Evolutionary conservation across 306 rosid genomes (phyloP), one percentile per base, ranked within the genome.

Genomic region (Lathyrus tuberosus): DNA sequence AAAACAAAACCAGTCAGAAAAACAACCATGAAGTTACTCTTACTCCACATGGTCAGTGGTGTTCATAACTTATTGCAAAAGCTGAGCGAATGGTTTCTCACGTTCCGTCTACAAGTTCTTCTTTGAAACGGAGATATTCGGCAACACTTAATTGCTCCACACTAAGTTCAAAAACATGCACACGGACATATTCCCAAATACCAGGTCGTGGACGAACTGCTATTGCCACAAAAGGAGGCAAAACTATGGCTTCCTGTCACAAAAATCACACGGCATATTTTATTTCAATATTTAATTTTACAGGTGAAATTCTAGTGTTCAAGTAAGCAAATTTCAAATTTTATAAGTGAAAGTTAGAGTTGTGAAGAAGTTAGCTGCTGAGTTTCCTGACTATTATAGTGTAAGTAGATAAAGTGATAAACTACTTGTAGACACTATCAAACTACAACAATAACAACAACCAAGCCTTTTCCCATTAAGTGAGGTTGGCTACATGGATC

Each of bases 141-240:
- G 97, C 71, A 24, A 93, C 88, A 22, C 65, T 80, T 76, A 93
- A 75, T 71, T 93, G 94, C 74, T 94, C 98, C 73, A 90, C 97
- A 5, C 62, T 90, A 74, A 94, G 97, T 76, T 94, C 97, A 37
- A 28, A 16, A 66, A 88, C 83, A 62, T 94, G 87, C 38, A 90
- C 94, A 57, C 96, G 98, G 30, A 88, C 90, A 26, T 80, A 85
- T 70, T 93, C 96, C 86, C 97, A 91, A 60, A 88, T 92, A 77
- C 97, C 97, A 69, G 96, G 95, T 24, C 97, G 85, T 28, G 96
- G 97, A 18, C 96, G 95, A 87, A 92, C 91, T 62, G 91, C 94
- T 48, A 92, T 74, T 6, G 90, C 95, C 84, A 92, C 96, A 84
- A 83, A 92, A 49, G 97, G 96, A 64, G 97, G 97, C 86, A 81